Evolutionary conservation across 805 yeast genomes (phyloP), one percentile per base, ranked within the genome.

Genomic region (Candida taoyuanica): DNA sequence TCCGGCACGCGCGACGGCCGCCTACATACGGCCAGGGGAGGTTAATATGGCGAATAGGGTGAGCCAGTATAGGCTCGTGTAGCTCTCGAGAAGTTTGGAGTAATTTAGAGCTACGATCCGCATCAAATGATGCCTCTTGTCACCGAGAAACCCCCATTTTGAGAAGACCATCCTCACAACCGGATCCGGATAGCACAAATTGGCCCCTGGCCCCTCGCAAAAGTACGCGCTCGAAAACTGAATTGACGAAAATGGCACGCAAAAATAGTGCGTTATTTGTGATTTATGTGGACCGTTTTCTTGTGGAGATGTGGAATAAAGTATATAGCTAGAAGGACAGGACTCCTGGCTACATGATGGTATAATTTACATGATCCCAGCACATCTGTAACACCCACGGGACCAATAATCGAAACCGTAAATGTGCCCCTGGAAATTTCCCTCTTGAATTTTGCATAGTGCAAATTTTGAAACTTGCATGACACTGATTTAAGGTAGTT

Each of bases 401-500:
- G 24, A 21, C 9, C 11, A 8, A 7, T 7, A 21, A 21, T 8
- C 11, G 11, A 7, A 11, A 11, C 24, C 24, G 24, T 21, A 21
- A 21, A 21, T 21, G 24, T 21, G 24, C 24, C 24, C 24, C 24
- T 21, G 24, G 24, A 21, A 21, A 8, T 21, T 21, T 21, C 24
- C 7, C 24, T 21, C 24, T 8, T 7, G 11, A 21, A 21, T 21
- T 7, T 21, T 11, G 11, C 24, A 8, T 7, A 21, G 24, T 8
- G 24, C 24, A 21, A 21, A 21, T 21, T 21, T 7, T 21, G 24
- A 21, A 21, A 8, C 7, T 7, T 21, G 9, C 11, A 13, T 30
- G 7, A 17, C 8, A 65, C 34, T 67, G 66, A 54, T 17, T 40
- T n/a, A n/a, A n/a, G n/a, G n/a, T n/a, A n/a, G n/a, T n/a, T n/a